Base-by-base conservation (phyloP, 2,329 filamentous ascomycete species). In the Diplocarpon rosae region DNA sequence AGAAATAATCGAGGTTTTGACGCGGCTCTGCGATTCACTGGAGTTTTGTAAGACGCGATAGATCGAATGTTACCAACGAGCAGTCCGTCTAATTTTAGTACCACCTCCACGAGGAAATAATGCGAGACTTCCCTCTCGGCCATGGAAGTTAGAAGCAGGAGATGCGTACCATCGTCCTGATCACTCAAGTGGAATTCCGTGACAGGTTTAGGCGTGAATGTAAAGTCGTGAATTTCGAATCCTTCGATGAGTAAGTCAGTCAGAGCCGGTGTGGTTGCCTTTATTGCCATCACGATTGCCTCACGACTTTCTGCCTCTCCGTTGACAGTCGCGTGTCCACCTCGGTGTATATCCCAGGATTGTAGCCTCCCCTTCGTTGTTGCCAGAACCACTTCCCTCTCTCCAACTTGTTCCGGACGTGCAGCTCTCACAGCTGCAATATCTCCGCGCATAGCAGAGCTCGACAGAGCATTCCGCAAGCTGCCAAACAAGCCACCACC, bases 291-390 rank as follows among this genome's bases (percentile, higher is more conserved):
- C 13, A 81, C 60, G 30, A 95, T 71, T 3, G 73, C 65, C 16
- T 80, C 76, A 44, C 79, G 76, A 46, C 80, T 69, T 61, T 94
- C 84, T 16, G 80, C 70, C 49, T 90, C 85, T 20, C 75, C 74
- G 37, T 83, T 75, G 38, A 86, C 72, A 35, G 84, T 78, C 59
- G 88, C 81, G 53, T 89, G 85, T 29, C 89, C 89, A 49, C 85
- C 85, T 62, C 90, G 86, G 58, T 90, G 87, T 35, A 95, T 73
- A 59, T 83, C 85, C 92, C 92, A 98, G 7, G 82, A 74, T 56
- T 93, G 83, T 20, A 98, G 67, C 46, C 80, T 75, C 24, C 85
- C 90, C 55, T 82, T 82, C 43, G 78, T 74, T 1, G 88, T 92
- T 12, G 82, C 78, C 31, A 89, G 79, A 37, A 95, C 75, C 29